Evolutionary conservation across 352 stramenopile genomes (phyloP).

Genomic region (Phytophthora megakarya): DNA sequence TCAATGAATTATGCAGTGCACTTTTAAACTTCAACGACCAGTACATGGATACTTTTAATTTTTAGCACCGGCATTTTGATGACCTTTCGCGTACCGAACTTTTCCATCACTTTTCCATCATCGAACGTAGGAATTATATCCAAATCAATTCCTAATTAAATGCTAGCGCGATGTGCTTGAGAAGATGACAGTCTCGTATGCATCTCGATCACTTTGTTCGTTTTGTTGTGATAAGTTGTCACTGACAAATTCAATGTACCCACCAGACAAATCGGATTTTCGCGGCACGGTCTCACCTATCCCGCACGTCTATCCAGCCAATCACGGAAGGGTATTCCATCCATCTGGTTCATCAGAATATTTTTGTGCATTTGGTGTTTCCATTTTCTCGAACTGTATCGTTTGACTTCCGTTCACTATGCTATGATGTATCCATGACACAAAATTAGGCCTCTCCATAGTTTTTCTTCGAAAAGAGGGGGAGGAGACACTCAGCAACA

Average conservation of each 20-base stretch:
- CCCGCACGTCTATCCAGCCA: conserved; percentile 19
- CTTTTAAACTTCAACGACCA: conserved; percentile 15
- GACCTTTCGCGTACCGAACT: conserved; percentile 23
- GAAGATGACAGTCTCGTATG: neutral
- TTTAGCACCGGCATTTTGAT: conserved; percentile 19
- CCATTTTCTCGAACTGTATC: conserved; percentile 7
- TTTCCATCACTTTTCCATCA: conserved; percentile 5
- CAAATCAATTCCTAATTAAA: too few relatives aligned
- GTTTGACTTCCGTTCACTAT: conserved; percentile 19
- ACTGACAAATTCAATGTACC: neutral
- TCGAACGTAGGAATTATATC: too few relatives aligned
- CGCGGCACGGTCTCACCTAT: conserved; percentile 10
- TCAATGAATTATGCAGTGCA: too few relatives aligned
- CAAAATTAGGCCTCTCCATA: conserved; percentile 16
- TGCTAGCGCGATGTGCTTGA: neutral
- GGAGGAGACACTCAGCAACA: conserved; percentile 25
- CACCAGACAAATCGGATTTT: conserved; percentile 17
- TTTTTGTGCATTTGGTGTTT: conserved; percentile 21
- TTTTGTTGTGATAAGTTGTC: too few relatives aligned
- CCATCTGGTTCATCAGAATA: conserved; percentile 17
- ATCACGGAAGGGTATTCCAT: neutral
- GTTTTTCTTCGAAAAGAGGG: conserved; percentile 26
- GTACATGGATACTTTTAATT: conserved; percentile 20
- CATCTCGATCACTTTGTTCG: neutral
- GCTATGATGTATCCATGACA: conserved; percentile 2